A percentile compares a stretch with the other conserved stretches of the same genome.
Evolutionary conservation across 345 rosid genomes (phyloP).

Genomic region (Eucalyptus fibrosa): DNA sequence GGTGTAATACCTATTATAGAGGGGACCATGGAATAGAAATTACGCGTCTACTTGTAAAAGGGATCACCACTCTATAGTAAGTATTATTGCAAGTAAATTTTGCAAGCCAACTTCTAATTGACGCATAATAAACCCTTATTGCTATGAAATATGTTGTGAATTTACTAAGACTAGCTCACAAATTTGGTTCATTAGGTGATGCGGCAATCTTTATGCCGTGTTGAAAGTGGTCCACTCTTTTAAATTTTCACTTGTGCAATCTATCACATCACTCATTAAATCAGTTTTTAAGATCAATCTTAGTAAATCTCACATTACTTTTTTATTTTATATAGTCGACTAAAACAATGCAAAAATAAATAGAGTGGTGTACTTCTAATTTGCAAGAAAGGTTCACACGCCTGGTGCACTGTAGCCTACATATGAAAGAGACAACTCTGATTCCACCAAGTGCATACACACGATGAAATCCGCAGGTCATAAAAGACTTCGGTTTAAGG

Average conservation of each 20-base stretch:
- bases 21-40: not conserved
- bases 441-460: not conserved
- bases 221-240: not conserved
- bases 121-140: not conserved
- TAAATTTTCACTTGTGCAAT: not conserved
- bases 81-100: not conserved
- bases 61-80: not conserved
- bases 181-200: not conserved
- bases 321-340: not conserved
- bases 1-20: not conserved
- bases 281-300: not conserved
- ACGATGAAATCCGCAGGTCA: not conserved
- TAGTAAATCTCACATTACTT: not conserved
- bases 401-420: not conserved
- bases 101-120: not conserved
- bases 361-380: not conserved
- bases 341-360: not conserved
- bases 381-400: not conserved
- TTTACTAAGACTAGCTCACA: not conserved
- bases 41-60: not conserved
- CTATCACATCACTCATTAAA: not conserved
- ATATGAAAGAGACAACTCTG: not conserved
- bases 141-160: not conserved
- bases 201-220: not conserved
- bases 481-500: not conserved